Evolutionary conservation across 495 filamentous ascomycete genomes (phyloP).

Genomic region (Penicillium samsonianum): DNA sequence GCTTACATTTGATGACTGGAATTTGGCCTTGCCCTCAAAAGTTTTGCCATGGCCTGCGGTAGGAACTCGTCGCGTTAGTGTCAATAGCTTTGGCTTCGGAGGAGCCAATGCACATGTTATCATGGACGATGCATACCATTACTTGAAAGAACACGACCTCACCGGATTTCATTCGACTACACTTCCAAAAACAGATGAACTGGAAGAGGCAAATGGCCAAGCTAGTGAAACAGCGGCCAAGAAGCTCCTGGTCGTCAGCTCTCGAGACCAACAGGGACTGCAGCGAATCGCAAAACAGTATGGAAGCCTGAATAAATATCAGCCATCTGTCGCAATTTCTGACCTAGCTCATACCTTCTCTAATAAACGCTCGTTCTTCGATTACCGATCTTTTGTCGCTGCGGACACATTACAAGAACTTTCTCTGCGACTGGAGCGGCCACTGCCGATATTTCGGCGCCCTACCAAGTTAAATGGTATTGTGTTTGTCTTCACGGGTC

Average conservation of each 20-base stretch:
- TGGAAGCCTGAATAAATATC: too few relatives aligned
- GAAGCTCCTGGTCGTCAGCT: too few relatives aligned
- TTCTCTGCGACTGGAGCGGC: not conserved
- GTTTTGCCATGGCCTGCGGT: constrained; percentile 25
- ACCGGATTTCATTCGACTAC: too few relatives aligned
- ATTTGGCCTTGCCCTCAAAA: not conserved
- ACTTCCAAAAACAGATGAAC: too few relatives aligned
- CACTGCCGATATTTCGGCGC: not conserved
- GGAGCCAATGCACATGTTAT: constrained; percentile 22
- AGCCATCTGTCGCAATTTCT: too few relatives aligned
- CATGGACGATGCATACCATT: constrained; percentile 7
- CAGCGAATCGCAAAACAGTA: too few relatives aligned
- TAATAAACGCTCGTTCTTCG: too few relatives aligned
- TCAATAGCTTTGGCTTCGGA: constrained; percentile 22
- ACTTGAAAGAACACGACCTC: not conserved
- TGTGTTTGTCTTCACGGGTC: not conserved
- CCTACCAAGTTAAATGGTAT: not conserved
- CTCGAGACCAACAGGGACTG: too few relatives aligned
- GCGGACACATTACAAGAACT: too few relatives aligned
- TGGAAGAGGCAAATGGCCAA: not conserved
- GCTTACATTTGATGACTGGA: too few relatives aligned
- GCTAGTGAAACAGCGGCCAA: too few relatives aligned
- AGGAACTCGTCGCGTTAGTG: constrained; percentile 9
- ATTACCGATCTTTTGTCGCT: not conserved
- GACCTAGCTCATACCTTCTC: too few relatives aligned